Conservation (phyloP, 208 protist genomes). For the Wallacemonas sp. region DNA sequence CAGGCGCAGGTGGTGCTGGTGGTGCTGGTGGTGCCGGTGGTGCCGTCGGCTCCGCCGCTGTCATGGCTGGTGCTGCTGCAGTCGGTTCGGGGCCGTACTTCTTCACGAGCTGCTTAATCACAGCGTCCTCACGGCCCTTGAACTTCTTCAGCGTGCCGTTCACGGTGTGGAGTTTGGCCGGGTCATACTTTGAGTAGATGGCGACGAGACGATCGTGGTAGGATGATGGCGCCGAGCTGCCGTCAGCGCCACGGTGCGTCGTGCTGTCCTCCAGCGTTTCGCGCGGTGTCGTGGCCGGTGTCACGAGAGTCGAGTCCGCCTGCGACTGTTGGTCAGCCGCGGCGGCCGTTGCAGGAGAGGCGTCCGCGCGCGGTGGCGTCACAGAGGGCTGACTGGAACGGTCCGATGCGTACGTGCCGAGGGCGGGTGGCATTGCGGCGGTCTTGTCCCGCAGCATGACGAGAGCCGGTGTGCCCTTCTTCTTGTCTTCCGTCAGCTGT, state of each 20-base stretch:
- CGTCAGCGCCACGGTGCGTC: conserved; percentile 8
- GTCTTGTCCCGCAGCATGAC: conserved; percentile 13
- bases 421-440: neutral
- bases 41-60: neutral
- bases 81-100: conserved; percentile 76
- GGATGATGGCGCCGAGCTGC: conserved; percentile 10
- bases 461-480: neutral
- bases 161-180: conserved; percentile 61
- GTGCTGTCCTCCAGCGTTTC: too few species aligned
- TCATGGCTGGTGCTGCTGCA: neutral
- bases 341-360: too few species aligned
- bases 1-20: neutral
- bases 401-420: neutral
- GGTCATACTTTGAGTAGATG: conserved; percentile 74
- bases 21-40: neutral
- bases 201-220: conserved; percentile 65
- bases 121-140: conserved; percentile 63
- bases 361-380: neutral
- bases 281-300: conserved; percentile 5
- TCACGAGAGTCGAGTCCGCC: conserved; percentile 9
- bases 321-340: neutral
- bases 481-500: conserved; percentile 17
- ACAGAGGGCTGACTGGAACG: neutral
- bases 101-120: conserved; percentile 67
- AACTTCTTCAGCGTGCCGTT: conserved; percentile 62